Base-by-base conservation (phyloP, 2,329 filamentous ascomycete species). In the Penicillium olsonii region DNA sequence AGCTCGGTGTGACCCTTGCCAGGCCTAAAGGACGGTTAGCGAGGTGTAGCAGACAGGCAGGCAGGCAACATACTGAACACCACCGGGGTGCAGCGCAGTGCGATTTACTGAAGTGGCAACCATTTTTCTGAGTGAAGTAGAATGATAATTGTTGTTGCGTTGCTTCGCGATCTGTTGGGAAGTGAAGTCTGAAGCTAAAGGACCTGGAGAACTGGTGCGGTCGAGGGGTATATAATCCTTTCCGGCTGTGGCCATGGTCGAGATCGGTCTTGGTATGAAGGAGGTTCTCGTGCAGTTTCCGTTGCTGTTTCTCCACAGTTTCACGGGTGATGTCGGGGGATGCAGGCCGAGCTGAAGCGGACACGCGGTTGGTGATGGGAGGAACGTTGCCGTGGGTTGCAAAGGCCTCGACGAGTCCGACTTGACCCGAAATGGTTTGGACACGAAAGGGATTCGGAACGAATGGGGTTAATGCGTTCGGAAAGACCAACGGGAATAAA, bases 1-100 rank as follows among this genome's bases (percentile, higher is more conserved):
- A 99, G 85, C 74, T 97, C 94, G 38, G 94, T 97, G 84, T 96
- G 92, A 72, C 95, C 88, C 67, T 82, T 81, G 68, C 85, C 80
- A 58, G 92, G 90, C 75, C 90, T 95, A 48, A 29, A 34, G 48
- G 31, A 45, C 22, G 41, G 50, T 63, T 52, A 60, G 53, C 48
- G 43, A 44, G 43, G 51, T 27, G 47, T 35, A 37, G n/a, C 42
- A 31, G 40, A 31, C 39, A 34, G 39, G 48, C 61, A 42, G 45
- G 48, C 33, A 31, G 39, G 39, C 35, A 50, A 87, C 90, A 75
- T 83, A 95, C 90, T 88, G 81, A 62, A 96, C 87, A 85, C 92
- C 92, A 72, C 84, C 79, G 56, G 92, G 92, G 83, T 96, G 91
- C 64, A 96, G 87, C 66, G 84, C 84, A 66, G 92, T 96, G 80